Evolutionary conservation across 768 basidiomycete species (phyloP).

Genomic region (Suillus subaureus): DNA sequence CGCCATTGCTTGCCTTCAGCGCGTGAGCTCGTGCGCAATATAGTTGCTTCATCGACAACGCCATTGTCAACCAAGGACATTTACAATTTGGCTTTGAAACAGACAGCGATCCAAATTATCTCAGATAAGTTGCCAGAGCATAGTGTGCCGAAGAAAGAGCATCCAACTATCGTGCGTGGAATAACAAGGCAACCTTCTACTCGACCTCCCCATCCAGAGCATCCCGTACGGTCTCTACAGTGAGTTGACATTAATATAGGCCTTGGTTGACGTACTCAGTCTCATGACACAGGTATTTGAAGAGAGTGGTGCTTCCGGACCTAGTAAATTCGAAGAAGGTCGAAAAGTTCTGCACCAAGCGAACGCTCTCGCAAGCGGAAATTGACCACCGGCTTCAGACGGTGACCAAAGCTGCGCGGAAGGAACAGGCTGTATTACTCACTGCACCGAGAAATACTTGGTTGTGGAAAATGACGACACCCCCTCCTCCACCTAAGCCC

Average conservation of each 20-base stretch:
- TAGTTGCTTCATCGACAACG: constrained; percentile 22
- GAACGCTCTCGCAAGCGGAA: constrained; percentile 31
- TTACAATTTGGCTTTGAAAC: constrained; percentile 23
- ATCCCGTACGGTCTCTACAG: constrained; percentile 59
- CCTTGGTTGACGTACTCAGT: not conserved
- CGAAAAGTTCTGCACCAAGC: constrained; percentile 41
- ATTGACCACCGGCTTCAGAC: constrained; percentile 20
- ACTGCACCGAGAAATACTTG: constrained; percentile 37
- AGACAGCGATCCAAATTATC: constrained; percentile 5
- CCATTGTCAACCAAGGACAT: constrained; percentile 33
- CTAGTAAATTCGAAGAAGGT: constrained; percentile 46
- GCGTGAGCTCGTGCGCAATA: constrained; percentile 20
- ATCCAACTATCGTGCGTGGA: not conserved
- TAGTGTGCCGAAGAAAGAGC: constrained; percentile 11
- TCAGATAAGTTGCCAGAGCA: constrained; percentile 3
- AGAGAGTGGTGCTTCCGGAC: constrained; percentile 51
- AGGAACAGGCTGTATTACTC: constrained; percentile 18
- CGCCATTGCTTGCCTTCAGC: not conserved
- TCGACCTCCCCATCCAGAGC: constrained; percentile 42
- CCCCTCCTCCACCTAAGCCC: constrained; percentile 5
- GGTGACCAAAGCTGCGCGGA: constrained; percentile 25
- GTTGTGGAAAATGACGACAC: constrained; percentile 38
- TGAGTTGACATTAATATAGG: constrained; percentile 26
- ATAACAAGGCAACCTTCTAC: constrained; percentile 13
- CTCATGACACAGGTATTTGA: constrained; percentile 50